Conservation (phyloP, 169 alveolate species). For the Plasmodium vivax region DNA sequence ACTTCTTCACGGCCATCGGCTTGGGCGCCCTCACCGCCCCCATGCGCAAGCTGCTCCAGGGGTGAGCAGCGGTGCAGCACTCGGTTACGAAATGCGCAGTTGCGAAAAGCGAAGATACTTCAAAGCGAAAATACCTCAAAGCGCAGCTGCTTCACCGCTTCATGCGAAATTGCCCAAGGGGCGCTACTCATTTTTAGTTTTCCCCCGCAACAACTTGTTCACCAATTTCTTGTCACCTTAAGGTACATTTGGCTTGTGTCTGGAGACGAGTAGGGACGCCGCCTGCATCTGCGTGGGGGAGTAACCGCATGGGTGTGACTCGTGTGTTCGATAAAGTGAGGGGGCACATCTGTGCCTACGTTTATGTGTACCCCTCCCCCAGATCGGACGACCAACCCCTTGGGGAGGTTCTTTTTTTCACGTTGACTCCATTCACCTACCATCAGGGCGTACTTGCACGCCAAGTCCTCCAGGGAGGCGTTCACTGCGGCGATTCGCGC, state of each 20-base stretch:
- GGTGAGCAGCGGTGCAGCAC: background rate
- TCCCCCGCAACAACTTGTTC: background rate
- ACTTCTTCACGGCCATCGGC: constrained; percentile 98
- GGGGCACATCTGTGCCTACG: background rate
- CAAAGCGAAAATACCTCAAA: too few species aligned
- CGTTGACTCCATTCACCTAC: background rate
- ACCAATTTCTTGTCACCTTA: background rate
- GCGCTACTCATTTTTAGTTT: background rate
- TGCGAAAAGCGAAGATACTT: too few species aligned
- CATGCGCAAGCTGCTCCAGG: constrained; percentile 88
- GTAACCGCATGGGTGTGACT: background rate
- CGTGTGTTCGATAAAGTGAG: background rate
- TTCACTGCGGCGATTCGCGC: constrained; percentile 25
- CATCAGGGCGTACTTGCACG: constrained; percentile 37
- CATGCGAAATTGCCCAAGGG: too few species aligned
- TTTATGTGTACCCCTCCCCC: background rate
- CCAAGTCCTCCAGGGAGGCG: constrained; percentile 13
- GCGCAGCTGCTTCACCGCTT: too few species aligned
- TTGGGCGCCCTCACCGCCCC: constrained; percentile 95
- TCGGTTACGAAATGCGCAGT: too few species aligned
- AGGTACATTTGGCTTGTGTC: background rate
- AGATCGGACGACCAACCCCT: background rate
- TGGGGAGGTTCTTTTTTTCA: background rate
- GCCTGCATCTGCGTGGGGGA: constrained; percentile 7
- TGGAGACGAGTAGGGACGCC: background rate